Percentiles rank a stretch among this genome's conserved stretches.
phyloP scores from a whole-genome alignment of 441 rosid genomes.

The Manihot esculenta region DNA sequence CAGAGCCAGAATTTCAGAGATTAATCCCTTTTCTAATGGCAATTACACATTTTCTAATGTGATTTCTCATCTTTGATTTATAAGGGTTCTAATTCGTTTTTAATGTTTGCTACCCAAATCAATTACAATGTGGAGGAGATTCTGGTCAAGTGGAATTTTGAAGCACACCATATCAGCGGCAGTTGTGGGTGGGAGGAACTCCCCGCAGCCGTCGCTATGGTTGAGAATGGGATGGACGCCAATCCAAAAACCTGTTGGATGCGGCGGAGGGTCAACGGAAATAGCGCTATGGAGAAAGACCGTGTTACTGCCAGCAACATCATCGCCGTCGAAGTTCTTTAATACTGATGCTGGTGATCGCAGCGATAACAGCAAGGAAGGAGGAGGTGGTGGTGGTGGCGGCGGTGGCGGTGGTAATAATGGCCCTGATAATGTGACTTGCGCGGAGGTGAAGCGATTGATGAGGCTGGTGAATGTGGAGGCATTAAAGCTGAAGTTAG shows the following conservation, averaged over 20 bases:
- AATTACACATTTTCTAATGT: neutral
- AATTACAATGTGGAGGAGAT: conserved; percentile 40
- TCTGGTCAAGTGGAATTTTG: conserved; percentile 25
- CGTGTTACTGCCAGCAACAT: conserved; percentile 2
- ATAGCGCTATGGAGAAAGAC: neutral
- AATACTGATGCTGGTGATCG: no score
- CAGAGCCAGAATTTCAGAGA: neutral
- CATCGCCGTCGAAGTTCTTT: neutral
- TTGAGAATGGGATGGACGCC: neutral
- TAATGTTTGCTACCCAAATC: neutral
- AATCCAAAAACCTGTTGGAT: neutral
- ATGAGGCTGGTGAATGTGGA: conserved; percentile 87
- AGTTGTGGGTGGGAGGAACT: conserved; percentile 17
- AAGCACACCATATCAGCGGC: conserved; percentile 20
- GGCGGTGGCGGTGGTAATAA: conserved; percentile 5
- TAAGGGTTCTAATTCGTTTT: neutral
- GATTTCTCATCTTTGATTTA: neutral
- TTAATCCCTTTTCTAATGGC: no score
- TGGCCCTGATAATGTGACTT: conserved; percentile 32
- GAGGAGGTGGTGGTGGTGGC: neutral
- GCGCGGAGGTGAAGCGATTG: conserved; percentile 69
- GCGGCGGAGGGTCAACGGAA: neutral
- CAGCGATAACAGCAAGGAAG: neutral
- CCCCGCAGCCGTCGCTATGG: neutral
- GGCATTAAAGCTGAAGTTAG: conserved; percentile 61